These are phyloP conservation scores for Amauroascus niger DNA, from an alignment of 2,329 filamentous ascomycete genomes.

Conservation along the genomic window DNA sequence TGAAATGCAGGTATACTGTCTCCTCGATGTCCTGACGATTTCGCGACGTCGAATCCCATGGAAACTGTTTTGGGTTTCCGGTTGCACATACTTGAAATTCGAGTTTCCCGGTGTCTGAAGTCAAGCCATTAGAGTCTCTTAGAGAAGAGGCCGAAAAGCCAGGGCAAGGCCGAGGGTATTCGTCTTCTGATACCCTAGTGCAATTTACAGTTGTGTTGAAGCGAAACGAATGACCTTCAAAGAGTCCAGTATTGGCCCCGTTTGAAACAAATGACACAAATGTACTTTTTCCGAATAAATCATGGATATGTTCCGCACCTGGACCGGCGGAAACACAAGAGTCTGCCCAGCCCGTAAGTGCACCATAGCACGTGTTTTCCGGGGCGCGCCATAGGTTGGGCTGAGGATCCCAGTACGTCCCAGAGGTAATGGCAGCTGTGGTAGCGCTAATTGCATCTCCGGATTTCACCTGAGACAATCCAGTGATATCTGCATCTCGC, in stretches of 20 bases:
- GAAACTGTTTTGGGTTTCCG: neutral
- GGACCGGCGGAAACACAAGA: neutral
- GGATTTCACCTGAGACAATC: constrained; percentile 4
- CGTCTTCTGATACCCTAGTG: neutral
- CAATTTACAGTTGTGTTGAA: constrained; percentile 11
- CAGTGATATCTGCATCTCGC: neutral
- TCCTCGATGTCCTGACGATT: constrained; percentile 11
- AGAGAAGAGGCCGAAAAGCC: neutral
- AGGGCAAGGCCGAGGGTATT: neutral
- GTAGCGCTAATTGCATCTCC: neutral
- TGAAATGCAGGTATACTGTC: constrained; percentile 9
- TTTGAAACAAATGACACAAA: constrained; percentile 7
- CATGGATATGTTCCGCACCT: no score
- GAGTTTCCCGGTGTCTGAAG: neutral
- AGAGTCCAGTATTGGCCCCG: constrained; percentile 7
- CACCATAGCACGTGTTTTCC: neutral
- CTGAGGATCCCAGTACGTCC: constrained; percentile 3
- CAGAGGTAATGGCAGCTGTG: neutral
- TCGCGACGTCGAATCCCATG: constrained; percentile 10
- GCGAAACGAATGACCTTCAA: constrained; percentile 10
- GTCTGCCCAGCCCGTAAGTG: neutral
- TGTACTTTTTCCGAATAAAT: neutral
- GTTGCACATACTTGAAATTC: constrained; percentile 2
- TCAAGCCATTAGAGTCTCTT: neutral
- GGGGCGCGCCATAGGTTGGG: constrained; percentile 7